Evolutionary conservation across 192 early-diverging fungal species (phyloP).

Genomic region (Mycoemilia scoparia): DNA sequence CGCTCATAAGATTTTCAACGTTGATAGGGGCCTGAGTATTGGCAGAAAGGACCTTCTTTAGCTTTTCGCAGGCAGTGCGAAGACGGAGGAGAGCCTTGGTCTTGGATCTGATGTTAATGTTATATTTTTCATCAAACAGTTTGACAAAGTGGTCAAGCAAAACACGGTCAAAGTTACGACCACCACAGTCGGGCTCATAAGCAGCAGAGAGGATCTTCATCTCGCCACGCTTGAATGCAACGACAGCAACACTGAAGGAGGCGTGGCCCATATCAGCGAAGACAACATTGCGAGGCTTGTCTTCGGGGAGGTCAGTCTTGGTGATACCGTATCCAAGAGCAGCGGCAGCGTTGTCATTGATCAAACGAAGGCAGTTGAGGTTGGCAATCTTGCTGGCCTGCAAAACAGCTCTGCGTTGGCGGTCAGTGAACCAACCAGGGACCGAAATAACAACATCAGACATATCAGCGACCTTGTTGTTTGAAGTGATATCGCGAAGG

Average conservation of each 20-base stretch:
- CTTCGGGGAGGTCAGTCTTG: constrained; percentile 91
- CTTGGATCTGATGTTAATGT: constrained; percentile 77
- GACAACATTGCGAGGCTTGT: constrained; percentile 71
- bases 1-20: constrained; percentile 92
- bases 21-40: constrained; percentile 81
- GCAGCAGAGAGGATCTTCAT: constrained; percentile 78
- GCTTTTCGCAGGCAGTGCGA: constrained; percentile 73
- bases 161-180: constrained; percentile 86
- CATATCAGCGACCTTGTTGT: constrained; percentile 66
- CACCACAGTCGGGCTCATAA: constrained; percentile 87
- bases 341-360: constrained; percentile 85
- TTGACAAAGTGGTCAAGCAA: constrained; percentile 70
- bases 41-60: constrained; percentile 91
- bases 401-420: constrained; percentile 73
- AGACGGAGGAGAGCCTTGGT: constrained; percentile 82
- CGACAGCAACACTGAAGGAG: constrained; percentile 60
- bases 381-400: constrained; percentile 76
- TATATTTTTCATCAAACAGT: constrained; percentile 88
- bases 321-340: constrained; percentile 98
- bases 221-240: constrained; percentile 91
- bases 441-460: constrained; percentile 87
- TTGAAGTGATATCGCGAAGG: constrained; percentile 73
- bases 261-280: constrained; percentile 93
- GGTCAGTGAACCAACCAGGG: constrained; percentile 88
- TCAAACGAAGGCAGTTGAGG: constrained; percentile 73